These are phyloP conservation scores for Clonostachys rosea DNA, from an alignment of 2,329 filamentous ascomycete genomes.

Conservation along the genomic window DNA sequence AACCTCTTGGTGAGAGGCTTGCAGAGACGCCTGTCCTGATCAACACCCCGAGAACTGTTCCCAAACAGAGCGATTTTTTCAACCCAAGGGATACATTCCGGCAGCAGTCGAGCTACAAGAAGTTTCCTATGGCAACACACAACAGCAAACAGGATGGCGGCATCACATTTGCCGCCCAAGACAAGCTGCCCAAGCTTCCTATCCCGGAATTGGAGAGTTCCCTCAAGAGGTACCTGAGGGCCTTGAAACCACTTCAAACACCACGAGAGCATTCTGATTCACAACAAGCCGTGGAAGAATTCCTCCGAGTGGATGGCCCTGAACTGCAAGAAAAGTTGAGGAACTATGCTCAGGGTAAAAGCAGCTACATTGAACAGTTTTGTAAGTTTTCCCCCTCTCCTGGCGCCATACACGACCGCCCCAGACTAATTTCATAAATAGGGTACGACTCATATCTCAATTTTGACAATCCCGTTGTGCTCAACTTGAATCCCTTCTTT, in stretches of 20 bases:
- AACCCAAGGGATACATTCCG: neutral
- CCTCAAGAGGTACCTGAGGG: conserved; percentile 73
- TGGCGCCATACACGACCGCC: neutral
- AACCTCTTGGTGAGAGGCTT: conserved; percentile 68
- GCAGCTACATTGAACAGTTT: conserved; percentile 98
- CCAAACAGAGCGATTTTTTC: conserved; percentile 22
- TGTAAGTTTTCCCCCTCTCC: conserved; percentile 53
- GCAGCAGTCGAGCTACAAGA: conserved; percentile 24
- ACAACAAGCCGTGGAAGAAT: conserved; percentile 74
- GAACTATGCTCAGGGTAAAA: conserved; percentile 83
- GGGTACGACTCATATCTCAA: conserved; percentile 99
- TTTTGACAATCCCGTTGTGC: conserved; percentile 93
- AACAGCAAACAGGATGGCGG: conserved; percentile 58
- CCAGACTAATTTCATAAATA: conserved; percentile 25
- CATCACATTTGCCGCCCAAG: conserved; percentile 85
- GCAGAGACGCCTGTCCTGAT: conserved; percentile 25
- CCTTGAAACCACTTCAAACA: conserved; percentile 76
- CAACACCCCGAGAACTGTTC: conserved; percentile 30
- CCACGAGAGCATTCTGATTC: conserved; percentile 80
- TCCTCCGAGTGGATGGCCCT: conserved; percentile 75
- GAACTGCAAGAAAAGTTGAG: conserved; percentile 85
- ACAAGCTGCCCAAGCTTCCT: conserved; percentile 84
- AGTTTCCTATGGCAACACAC: conserved; percentile 48
- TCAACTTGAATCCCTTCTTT: conserved; percentile 98
- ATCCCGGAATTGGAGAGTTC: conserved; percentile 83